phyloP scores from a whole-genome alignment of 768 basidiomycete genomes.

The Boletus rubescentipes region DNA sequence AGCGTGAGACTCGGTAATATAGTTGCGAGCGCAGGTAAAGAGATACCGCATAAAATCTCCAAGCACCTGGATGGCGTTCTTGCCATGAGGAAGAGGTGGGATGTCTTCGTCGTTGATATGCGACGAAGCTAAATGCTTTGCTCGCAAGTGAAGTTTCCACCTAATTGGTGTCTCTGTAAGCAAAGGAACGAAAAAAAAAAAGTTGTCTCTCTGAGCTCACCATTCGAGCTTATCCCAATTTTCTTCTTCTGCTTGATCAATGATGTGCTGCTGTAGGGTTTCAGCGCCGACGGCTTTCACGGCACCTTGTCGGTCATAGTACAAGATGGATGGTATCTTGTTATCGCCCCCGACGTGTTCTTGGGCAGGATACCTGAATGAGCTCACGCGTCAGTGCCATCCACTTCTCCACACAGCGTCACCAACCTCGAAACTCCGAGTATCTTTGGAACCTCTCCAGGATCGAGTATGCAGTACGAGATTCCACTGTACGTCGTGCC shows the following conservation, averaged over 20 bases:
- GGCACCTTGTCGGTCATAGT: conserved; percentile 42
- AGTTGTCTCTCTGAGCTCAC: conserved; percentile 16
- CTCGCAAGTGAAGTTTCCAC: conserved; percentile 38
- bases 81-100: conserved; percentile 23
- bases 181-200: neutral
- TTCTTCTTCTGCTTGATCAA: conserved; percentile 40
- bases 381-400: neutral
- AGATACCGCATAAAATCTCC: conserved; percentile 31
- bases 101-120: conserved; percentile 24
- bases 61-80: conserved; percentile 21
- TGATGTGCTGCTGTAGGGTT: conserved; percentile 33
- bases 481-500: conserved; percentile 44
- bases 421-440: conserved; percentile 24
- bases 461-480: conserved; percentile 34
- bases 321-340: conserved; percentile 49
- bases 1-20: conserved; percentile 25
- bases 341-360: conserved; percentile 42
- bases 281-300: conserved; percentile 45
- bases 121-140: conserved; percentile 24
- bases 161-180: conserved; percentile 8
- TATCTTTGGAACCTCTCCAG: conserved; percentile 33
- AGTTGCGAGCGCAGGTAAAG: conserved; percentile 21
- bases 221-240: conserved; percentile 40
- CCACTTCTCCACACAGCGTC: neutral
- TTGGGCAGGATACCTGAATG: conserved; percentile 44